Evolutionary conservation across 2,329 filamentous ascomycete genomes (phyloP).

Genomic region (Verticillium isaacii): DNA sequence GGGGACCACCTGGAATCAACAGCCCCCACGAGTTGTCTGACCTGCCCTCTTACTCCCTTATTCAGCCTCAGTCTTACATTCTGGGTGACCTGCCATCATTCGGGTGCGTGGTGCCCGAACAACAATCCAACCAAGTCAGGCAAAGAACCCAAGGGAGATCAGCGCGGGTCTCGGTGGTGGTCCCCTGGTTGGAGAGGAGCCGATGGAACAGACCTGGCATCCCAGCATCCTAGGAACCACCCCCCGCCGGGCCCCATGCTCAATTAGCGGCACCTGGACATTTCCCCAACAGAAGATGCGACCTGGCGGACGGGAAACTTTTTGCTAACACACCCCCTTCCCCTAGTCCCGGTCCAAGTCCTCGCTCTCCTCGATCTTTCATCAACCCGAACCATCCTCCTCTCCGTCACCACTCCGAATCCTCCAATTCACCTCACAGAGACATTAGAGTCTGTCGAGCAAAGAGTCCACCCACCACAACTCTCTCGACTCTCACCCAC

Average conservation of each 20-base stretch:
- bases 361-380: not conserved
- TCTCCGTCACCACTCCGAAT: not conserved
- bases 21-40: not conserved
- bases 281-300: conserved; percentile 4
- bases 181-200: not conserved
- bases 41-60: not conserved
- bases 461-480: not conserved
- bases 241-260: not conserved
- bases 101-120: not conserved
- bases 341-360: not conserved
- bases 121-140: not conserved
- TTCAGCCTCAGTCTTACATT: not conserved
- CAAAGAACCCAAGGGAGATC: not conserved
- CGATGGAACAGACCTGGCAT: not conserved
- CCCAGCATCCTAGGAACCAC: not conserved
- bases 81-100: not conserved
- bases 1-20: not conserved
- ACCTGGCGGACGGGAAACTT: conserved; percentile 2
- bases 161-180: not conserved
- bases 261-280: conserved; percentile 3
- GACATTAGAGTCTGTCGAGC: not conserved
- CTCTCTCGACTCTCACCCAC: not conserved
- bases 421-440: not conserved
- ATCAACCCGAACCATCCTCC: not conserved
- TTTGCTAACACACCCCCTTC: conserved; percentile 2